Conservation (phyloP, 2,329 filamentous ascomycete species). For the Xylariaceae sp. region DNA sequence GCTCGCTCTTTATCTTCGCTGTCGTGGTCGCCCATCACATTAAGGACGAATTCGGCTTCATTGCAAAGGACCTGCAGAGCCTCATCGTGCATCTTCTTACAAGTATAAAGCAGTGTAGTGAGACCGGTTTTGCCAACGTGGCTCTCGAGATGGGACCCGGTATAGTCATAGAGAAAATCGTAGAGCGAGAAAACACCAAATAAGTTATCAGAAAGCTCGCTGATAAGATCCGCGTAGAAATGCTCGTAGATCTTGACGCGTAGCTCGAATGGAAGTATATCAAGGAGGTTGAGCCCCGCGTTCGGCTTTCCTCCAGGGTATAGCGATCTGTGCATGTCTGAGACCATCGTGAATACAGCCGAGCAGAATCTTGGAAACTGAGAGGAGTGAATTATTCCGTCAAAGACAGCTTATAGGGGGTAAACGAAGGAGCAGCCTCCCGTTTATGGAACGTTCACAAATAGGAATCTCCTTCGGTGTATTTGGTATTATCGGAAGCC, state of each 20-base stretch:
- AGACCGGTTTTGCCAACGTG: slow-evolving; percentile 20
- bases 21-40: slow-evolving; percentile 20
- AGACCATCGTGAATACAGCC: neutral
- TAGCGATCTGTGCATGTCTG: neutral
- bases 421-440: too few species aligned
- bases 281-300: neutral
- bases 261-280: slow-evolving; percentile 13
- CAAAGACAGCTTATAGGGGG: too few species aligned
- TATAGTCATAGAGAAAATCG: slow-evolving; percentile 23
- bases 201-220: slow-evolving; percentile 22
- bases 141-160: slow-evolving; percentile 14
- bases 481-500: too few species aligned
- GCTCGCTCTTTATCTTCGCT: slow-evolving; percentile 12
- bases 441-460: too few species aligned
- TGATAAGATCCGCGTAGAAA: slow-evolving; percentile 16
- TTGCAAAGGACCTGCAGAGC: slow-evolving; percentile 17
- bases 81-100: slow-evolving; percentile 20
- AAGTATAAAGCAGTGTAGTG: slow-evolving; percentile 19
- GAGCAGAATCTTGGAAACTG: too few species aligned
- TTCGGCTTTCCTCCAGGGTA: neutral
- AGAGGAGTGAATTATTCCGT: too few species aligned
- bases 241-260: slow-evolving; percentile 22
- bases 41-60: slow-evolving; percentile 20
- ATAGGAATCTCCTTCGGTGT: too few species aligned
- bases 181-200: slow-evolving; percentile 22